These are phyloP conservation scores for Penicillium freii DNA, from an alignment of 2,329 filamentous ascomycete species.

Conservation along the genomic window DNA sequence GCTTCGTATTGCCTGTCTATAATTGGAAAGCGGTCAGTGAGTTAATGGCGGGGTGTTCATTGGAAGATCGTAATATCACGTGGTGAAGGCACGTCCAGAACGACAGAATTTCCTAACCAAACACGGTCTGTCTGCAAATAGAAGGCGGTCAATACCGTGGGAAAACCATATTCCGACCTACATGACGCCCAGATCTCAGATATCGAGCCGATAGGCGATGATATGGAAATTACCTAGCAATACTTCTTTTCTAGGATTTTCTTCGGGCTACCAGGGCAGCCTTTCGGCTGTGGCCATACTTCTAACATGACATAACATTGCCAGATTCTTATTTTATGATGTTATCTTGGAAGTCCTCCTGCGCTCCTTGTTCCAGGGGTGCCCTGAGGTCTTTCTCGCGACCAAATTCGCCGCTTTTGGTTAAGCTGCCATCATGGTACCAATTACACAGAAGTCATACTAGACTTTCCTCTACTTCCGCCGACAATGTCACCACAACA, in stretches of 20 bases:
- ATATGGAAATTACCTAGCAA: conserved; percentile 16
- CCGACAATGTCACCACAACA: conserved; percentile 1
- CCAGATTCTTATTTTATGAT: conserved; percentile 10
- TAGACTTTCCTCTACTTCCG: conserved; percentile 15
- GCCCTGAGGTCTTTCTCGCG: conserved; percentile 26
- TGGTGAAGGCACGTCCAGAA: background rate
- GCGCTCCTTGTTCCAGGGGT: conserved; percentile 34
- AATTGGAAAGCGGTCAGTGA: background rate
- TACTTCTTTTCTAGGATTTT: background rate
- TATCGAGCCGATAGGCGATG: conserved; percentile 24
- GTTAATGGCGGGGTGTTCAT: background rate
- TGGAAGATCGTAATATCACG: background rate
- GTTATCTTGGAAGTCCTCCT: conserved; percentile 30
- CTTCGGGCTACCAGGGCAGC: conserved; percentile 6
- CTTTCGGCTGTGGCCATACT: conserved; percentile 16
- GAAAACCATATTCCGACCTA: conserved; percentile 12
- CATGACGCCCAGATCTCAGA: conserved; percentile 21
- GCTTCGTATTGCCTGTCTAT: background rate
- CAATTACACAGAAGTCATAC: conserved; percentile 12
- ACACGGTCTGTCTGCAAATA: background rate
- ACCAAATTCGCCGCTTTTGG: conserved; percentile 22
- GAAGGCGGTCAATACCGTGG: conserved; percentile 13
- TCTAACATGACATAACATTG: conserved; percentile 24
- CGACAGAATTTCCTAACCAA: background rate
- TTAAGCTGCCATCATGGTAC: conserved; percentile 16